Evolutionary conservation across 805 yeast genomes (phyloP), one percentile per base, ranked within the genome.

Genomic region (Schizosaccharomyces japonicus): DNA sequence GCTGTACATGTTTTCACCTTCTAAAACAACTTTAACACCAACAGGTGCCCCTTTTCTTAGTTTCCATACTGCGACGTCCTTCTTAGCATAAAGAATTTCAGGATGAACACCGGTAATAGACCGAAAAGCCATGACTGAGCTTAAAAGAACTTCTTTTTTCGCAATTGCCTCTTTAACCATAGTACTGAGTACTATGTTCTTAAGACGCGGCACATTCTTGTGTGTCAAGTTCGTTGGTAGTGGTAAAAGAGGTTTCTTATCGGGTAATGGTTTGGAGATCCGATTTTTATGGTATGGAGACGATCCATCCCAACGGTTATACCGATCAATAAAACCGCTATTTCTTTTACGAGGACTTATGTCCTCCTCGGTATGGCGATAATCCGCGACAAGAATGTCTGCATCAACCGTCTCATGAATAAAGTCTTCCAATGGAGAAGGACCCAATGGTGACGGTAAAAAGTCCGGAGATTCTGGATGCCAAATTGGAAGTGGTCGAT

Each of bases 51-150:
- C 94, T 45, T 76, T 76, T 62, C 95, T 75, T 48, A 85, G 70
- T 54, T 76, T 76, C 94, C 94, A 85, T 44, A 73, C 71, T 48
- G 85, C 78, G 30, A 82, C 80, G 62, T 83, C 83, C 7, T 81
- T 70, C 57, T 73, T 79, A 39, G 92, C 78, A 58, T 67, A 80
- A 15, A 83, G 66, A 23, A 78, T 71, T 51, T 68, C 65, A 33
- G 95, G 84, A 60, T 83, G 81, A 51, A 70, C 75, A 51, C 94
- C 94, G n/a, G 98, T 87, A 56, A 90, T 80, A 61, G 87, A 96
- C 56, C 90, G 92, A 50, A 90, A 59, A 63, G 80, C 87, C 50
- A 82, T 68, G 23, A 65, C 64, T 23, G 52, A 15, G 15, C 36
- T 30, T 31, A 31, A 31, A 7, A 45, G 29, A 6, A 33, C 39